Percentiles rank a stretch among this genome's conserved stretches.
Conservation (phyloP, 2,329 filamentous ascomycete genomes). For the Tolypocladium tropicale region DNA sequence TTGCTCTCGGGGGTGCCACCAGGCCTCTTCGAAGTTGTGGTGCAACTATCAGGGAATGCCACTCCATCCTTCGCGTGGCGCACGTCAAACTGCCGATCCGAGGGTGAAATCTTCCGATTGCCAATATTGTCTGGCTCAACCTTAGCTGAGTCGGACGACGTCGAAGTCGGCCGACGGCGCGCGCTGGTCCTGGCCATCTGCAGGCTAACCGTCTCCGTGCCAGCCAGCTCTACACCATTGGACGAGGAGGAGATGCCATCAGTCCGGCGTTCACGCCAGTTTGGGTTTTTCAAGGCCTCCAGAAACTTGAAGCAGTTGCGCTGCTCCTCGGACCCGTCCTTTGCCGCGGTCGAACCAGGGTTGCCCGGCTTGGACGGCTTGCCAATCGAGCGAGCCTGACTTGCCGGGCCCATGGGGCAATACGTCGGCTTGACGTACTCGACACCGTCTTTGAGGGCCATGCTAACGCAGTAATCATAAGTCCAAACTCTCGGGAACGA, state of each 20-base stretch:
- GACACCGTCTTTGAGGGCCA: background rate
- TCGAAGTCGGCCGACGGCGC: background rate
- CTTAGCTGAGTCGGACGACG: background rate
- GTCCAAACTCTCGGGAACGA: background rate
- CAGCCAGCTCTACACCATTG: background rate
- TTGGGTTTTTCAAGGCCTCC: slow-evolving; percentile 23
- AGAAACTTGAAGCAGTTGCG: slow-evolving; percentile 11
- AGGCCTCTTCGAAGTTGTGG: too few relatives aligned
- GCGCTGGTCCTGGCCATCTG: background rate
- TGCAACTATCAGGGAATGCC: background rate
- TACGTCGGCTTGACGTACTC: background rate
- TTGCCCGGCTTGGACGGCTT: background rate
- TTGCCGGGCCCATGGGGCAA: background rate
- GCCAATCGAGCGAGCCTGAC: too few relatives aligned
- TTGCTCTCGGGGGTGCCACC: background rate
- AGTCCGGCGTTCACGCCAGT: slow-evolving; percentile 20
- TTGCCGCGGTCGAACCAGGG: background rate
- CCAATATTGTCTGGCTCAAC: slow-evolving; percentile 1
- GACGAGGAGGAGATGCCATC: slow-evolving; percentile 1
- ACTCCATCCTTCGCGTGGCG: background rate
- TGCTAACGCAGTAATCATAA: background rate
- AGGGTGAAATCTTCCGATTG: background rate
- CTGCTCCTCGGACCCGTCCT: slow-evolving; percentile 10
- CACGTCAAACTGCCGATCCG: background rate
- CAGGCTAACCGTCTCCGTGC: background rate